A percentile compares a stretch with the other conserved stretches of the same genome.
Conservation (phyloP, 73 alveolate genomes). For the Tetrahymena malaccensis region DNA sequence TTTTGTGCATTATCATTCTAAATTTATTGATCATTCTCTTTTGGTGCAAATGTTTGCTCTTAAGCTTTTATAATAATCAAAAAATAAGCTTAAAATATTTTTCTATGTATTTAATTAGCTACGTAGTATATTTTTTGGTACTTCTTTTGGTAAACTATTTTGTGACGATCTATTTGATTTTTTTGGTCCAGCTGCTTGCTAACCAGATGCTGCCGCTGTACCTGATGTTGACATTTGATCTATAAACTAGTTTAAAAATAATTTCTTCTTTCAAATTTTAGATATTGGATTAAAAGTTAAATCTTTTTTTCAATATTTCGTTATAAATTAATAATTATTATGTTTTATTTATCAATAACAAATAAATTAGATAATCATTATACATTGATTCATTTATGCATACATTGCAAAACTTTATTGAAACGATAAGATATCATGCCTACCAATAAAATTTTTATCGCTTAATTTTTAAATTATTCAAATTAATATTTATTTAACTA, state of each 20-base stretch:
- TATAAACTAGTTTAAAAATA: not conserved
- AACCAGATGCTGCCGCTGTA: not conserved
- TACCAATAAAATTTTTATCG: not conserved
- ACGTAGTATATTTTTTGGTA: not conserved
- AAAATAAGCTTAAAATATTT: not conserved
- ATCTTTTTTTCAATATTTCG: not conserved
- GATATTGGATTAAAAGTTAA: not conserved
- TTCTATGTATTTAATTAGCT: no score
- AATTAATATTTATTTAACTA: not conserved
- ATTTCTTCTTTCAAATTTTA: not conserved
- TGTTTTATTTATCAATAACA: not conserved
- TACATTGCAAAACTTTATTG: not conserved
- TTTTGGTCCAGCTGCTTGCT: not conserved
- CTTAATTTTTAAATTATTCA: not conserved
- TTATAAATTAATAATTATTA: not conserved
- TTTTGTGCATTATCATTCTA: not conserved
- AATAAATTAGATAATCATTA: not conserved
- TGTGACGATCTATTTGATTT: not conserved
- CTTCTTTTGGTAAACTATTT: not conserved
- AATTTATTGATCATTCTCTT: not conserved
- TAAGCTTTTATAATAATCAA: not conserved
- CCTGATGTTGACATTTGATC: not conserved
- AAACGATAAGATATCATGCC: not conserved
- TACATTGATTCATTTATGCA: not conserved
- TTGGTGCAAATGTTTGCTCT: not conserved